Evolutionary conservation across 176 grass and related monocot species (phyloP).

Genomic region (Canna indica): DNA sequence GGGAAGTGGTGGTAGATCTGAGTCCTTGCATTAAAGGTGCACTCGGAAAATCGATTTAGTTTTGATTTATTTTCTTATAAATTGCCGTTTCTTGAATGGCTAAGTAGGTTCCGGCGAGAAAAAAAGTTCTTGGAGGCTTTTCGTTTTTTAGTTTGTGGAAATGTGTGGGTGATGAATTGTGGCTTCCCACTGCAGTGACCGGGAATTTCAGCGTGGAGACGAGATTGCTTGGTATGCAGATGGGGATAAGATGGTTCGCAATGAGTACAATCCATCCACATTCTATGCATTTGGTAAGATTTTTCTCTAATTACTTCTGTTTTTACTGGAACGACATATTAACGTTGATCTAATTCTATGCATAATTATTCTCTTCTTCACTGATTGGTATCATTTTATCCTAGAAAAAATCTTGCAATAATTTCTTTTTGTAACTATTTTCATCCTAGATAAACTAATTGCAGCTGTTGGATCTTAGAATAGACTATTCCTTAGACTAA

Average conservation of each 20-base stretch:
- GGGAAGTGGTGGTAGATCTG: slow-evolving; percentile 9
- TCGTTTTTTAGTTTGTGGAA: slow-evolving; percentile 33
- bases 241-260: slow-evolving; percentile 73
- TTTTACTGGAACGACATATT: not conserved
- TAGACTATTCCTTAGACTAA: not conserved
- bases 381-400: no score
- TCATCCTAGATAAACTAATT: no score
- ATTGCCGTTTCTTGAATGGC: not conserved
- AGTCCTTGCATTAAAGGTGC: not conserved
- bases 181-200: slow-evolving; percentile 47
- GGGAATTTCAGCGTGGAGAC: slow-evolving; percentile 89
- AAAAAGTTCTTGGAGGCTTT: not conserved
- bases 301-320: not conserved
- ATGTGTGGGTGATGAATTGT: slow-evolving; percentile 5
- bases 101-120: not conserved
- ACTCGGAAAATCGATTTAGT: slow-evolving; percentile 18
- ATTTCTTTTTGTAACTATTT: not conserved
- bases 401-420: not conserved
- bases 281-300: slow-evolving; percentile 65
- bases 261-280: slow-evolving; percentile 56
- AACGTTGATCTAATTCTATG: not conserved
- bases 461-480: no score
- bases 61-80: not conserved
- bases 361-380: not conserved
- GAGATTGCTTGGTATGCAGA: slow-evolving; percentile 96